Conservation (phyloP, 805 yeast species). For the Starmerella geochares region DNA sequence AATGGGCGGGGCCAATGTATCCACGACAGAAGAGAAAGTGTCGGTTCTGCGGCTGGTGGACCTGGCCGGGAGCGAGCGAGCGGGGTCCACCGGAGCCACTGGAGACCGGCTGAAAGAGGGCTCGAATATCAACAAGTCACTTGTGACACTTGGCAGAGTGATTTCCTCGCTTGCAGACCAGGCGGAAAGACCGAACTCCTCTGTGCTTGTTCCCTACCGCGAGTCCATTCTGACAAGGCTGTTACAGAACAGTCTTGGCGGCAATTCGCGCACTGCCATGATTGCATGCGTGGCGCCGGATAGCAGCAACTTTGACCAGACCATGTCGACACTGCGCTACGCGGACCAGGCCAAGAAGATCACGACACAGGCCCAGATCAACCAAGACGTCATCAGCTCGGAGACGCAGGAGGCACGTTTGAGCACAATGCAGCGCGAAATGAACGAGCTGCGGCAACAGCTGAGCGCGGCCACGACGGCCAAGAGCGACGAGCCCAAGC, state of each 20-base stretch:
- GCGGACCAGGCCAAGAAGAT: slow-evolving; percentile 69
- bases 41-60: slow-evolving; percentile 65
- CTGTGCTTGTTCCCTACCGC: slow-evolving; percentile 49
- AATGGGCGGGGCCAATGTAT: slow-evolving; percentile 25
- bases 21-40: slow-evolving; percentile 37
- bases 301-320: slow-evolving; percentile 70
- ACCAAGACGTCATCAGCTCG: slow-evolving; percentile 36
- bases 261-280: slow-evolving; percentile 79
- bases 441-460: slow-evolving; percentile 31
- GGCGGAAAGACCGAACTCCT: slow-evolving; percentile 14
- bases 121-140: slow-evolving; percentile 61
- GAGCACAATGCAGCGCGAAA: slow-evolving; percentile 35
- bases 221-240: slow-evolving; percentile 70
- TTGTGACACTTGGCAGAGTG: slow-evolving; percentile 69
- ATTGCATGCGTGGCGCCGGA: slow-evolving; percentile 61
- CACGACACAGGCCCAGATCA: slow-evolving; percentile 48
- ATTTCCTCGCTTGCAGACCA: slow-evolving; percentile 40
- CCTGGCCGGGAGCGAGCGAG: slow-evolving; percentile 74
- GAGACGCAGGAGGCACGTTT: slow-evolving; percentile 34
- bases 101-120: slow-evolving; percentile 60
- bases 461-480: slow-evolving; percentile 30
- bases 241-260: slow-evolving; percentile 65
- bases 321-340: slow-evolving; percentile 62
- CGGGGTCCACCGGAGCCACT: slow-evolving; percentile 50
- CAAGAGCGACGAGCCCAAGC: slow-evolving; percentile 26